Base-by-base conservation (phyloP, 2,329 filamentous ascomycete species). In the Xylaria sp. region DNA sequence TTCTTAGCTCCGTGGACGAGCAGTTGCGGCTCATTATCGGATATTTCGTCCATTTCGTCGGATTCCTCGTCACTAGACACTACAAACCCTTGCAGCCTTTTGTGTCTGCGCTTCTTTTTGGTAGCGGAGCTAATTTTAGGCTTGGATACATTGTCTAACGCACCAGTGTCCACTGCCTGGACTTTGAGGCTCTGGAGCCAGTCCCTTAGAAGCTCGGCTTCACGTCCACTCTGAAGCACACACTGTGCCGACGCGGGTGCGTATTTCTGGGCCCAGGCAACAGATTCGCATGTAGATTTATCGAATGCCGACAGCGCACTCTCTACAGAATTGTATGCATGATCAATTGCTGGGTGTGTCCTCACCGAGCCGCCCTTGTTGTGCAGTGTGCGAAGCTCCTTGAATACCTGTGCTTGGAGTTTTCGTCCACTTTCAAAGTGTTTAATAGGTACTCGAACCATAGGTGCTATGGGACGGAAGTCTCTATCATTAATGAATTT, bases 181-280 rank as follows among this genome's bases (percentile, higher is more conserved):
- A 99, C 90, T 67, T 89, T 92, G 54, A 97, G 84, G 40, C 86
- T 89, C 66, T 88, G 85, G 8, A 99, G 83, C 96, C 96, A 99
- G 68, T 95, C 88, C 66, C 90, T 90, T 27, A 99, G 81, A 9
- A 95, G 82, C 1, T 84, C 76, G 1, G 89, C 89, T 78, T 98
- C 93, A 53, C 84, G 86, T 2, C 92, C 91, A 18, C 83, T 79
- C 75, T 98, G 94, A 12, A 99, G 83, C 0, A 98, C 90, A 66
- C 95, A 89, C 3, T 83, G 83, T 2, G 93, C 90, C 42, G 81
- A 83, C 29, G 79, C 81, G 0, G 96, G 96, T 0, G 92, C 88
- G 80, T 98, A 97, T 76, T 98, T 98, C 48, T 95, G 91, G 1
- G 85, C 79, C 96, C 96, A 99, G 9, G 88, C 81, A 32, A 86